These are phyloP conservation scores for Punctularia strigosozonata DNA, from an alignment of 768 basidiomycete species.

Conservation along the genomic window DNA sequence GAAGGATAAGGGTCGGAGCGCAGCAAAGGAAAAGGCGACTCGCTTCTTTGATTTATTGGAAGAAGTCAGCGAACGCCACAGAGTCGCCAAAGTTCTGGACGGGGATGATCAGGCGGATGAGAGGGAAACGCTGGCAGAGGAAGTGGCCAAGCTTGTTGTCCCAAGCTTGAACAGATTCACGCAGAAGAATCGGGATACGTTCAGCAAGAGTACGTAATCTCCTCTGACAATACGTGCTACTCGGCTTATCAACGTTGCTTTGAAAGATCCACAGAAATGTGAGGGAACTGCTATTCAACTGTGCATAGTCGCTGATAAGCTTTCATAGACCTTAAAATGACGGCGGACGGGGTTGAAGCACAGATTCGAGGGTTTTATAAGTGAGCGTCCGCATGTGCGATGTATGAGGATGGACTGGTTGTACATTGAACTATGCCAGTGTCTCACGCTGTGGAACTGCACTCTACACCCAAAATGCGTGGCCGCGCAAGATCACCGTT, in stretches of 20 bases:
- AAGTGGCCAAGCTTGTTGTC: conserved; percentile 66
- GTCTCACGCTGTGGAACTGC: too few species aligned
- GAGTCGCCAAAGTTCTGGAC: conserved; percentile 51
- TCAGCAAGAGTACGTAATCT: conserved; percentile 60
- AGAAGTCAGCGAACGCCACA: conserved; percentile 68
- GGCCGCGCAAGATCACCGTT: too few species aligned
- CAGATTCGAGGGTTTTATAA: conserved; percentile 60
- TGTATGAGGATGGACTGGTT: neutral
- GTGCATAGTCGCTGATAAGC: conserved; percentile 12
- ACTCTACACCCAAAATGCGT: too few species aligned
- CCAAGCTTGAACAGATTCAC: conserved; percentile 65
- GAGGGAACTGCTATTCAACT: neutral
- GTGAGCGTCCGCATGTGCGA: too few species aligned
- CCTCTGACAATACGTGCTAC: neutral
- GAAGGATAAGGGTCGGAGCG: conserved; percentile 40
- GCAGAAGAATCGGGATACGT: conserved; percentile 67
- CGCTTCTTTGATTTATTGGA: conserved; percentile 74
- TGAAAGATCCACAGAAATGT: conserved; percentile 63
- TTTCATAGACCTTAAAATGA: conserved; percentile 62
- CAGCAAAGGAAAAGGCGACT: conserved; percentile 74
- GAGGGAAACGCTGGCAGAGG: conserved; percentile 50
- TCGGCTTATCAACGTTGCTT: conserved; percentile 3
- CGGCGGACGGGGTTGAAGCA: conserved; percentile 60
- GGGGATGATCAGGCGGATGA: conserved; percentile 60
- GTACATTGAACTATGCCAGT: neutral